Base-by-base conservation (phyloP, 768 basidiomycete genomes). In the Phlebiopsis flavidoalba region DNA sequence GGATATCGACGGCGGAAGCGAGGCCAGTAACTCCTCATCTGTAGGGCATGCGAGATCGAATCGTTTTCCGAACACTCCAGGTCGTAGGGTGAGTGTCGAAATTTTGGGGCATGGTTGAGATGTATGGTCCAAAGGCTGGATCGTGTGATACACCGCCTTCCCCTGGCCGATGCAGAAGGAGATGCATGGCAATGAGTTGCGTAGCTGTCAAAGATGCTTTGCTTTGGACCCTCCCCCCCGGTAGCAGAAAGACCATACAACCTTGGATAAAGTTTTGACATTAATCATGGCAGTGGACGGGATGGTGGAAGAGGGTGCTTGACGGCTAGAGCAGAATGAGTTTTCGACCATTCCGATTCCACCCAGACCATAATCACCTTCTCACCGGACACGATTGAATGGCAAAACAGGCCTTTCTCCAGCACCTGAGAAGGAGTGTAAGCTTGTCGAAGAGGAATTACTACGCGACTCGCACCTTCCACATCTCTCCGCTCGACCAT, bases 51-150 rank as follows among this genome's bases (percentile, higher is more conserved):
- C 72, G 5, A 58, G 57, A 62, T 56, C 49, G 53, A 60, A 31
- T 48, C 61, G 58, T 14, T 65, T n/a, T 62, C 58, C 71, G 71
- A 51, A 82, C 77, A 5, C 81, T 60, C 92, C 91, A 94, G 19
- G 86, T 82, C n/a, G 97, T 76, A 5, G 95, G 96, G 74, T 97
- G 94, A 24, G 77, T 76, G 46, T 79, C 79, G 71, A 98, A 95
- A 31, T 85, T 73, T 58, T 70, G 70, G 2, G 96, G 96, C 26
- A 98, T 74, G 1, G 85, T 79, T 0, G 87, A 85, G 50, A 97
- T 85, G 70, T 93, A 97, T 1, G 91, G 87, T 26, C 87, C 83
- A 71, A 87, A 88, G 14, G 70, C 71, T 64, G 80, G 75, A 66
- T 91, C 88, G 24, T 62, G 63, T 21, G 83, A 85, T 17, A 75